Evolutionary conservation across 345 rosid species (phyloP).

Genomic region (Noccaea bulbosa): DNA sequence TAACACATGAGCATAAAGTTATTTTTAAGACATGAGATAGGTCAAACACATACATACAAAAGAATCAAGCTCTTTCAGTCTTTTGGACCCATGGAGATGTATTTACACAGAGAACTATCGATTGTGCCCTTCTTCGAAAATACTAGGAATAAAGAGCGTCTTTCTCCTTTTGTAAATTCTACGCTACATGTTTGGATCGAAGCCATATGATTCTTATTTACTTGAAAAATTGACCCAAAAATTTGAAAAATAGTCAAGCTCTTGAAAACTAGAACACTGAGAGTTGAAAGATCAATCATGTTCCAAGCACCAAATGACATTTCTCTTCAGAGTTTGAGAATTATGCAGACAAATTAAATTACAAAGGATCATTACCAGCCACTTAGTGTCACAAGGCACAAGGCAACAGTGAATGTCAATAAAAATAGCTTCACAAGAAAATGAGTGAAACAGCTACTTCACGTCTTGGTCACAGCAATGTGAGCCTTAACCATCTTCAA

Average conservation of each 20-base stretch:
- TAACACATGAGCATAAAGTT: no score
- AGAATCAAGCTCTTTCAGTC: no score
- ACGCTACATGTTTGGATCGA: no score
- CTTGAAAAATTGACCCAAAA: no score
- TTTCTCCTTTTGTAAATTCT: no score
- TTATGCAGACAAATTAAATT: conserved; percentile 16
- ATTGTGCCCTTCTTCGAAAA: no score
- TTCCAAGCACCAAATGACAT: conserved; percentile 17
- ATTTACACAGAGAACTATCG: no score
- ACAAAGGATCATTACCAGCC: conserved; percentile 35
- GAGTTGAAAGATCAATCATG: conserved; percentile 12
- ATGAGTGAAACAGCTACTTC: not conserved
- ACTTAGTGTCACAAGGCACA: not conserved
- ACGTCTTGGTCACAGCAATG: conserved; percentile 7
- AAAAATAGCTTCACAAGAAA: not conserved
- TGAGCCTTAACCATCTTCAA: conserved; percentile 23
- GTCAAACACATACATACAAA: no score
- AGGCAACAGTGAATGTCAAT: not conserved
- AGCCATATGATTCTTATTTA: no score
- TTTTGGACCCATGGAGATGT: no score
- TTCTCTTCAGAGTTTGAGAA: conserved; percentile 2
- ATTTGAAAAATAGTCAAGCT: not conserved
- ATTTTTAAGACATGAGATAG: no score
- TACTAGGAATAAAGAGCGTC: no score
- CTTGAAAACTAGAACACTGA: not conserved